Evolutionary conservation across 208 protist genomes (phyloP), one percentile per base, ranked within the genome.

Genomic region (Naegleria fowleri): DNA sequence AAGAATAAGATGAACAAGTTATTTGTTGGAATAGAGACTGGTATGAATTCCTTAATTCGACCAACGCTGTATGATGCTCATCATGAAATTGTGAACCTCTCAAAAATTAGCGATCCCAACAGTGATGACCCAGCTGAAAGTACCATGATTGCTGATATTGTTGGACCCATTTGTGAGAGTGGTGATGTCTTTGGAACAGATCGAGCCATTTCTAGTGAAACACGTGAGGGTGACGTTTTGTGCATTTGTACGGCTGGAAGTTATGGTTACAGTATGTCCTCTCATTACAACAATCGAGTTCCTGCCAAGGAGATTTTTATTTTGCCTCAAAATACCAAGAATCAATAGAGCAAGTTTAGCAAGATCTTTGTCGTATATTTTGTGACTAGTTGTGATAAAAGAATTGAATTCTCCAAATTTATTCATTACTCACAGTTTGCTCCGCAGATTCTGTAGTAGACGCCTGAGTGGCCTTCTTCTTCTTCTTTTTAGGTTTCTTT

Each of bases 161-260:
- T 90, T 13, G 86, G 86, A 11, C 48, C 48, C 0, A 90, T 90
- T 41, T 90, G 86, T 90, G 86, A 90, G n/a, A 76, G 25, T n/a
- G 86, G 86, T 29, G 86, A 90, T 40, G 51, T 90, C 4, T 76
- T 90, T 43, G 86, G 86, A 33, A 39, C 59, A 11, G 25, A 59
- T 76, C 33, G 86, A 76, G 9, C 15, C 29, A 33, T 88, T 58
- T 36, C 83, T 29, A 51, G 22, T 19, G 75, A 83, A n/a, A 88
- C 85, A 33, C 11, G 13, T 11, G 85, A 58, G 38, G 25, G 33
- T 39, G 85, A 88, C 36, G 36, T 88, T 88, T 19, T 88, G 15
- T n/a, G 39, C 19, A 88, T 88, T 48, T 29, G n/a, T 13, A 36
- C 13, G 55, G 39, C 41, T 38, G 85, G 85, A 39, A 39, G 36